These are phyloP conservation scores for Cerioporus squamosus DNA, from an alignment of 1,284 basidiomycete genomes.

Conservation along the genomic window DNA sequence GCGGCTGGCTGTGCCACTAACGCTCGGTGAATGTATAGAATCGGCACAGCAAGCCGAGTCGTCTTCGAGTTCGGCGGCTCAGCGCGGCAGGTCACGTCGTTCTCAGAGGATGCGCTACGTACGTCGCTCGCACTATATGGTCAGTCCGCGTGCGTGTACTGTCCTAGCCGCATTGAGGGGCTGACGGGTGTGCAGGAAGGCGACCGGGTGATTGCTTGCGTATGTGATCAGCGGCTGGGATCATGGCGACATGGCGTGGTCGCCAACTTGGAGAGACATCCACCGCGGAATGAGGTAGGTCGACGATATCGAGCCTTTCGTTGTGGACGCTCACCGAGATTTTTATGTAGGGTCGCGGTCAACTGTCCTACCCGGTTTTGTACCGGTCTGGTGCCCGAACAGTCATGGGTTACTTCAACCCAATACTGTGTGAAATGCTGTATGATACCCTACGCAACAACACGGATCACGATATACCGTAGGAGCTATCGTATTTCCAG, in stretches of 20 bases:
- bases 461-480: too few species aligned
- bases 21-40: too few species aligned
- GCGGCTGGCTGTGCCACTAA: too few species aligned
- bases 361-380: background rate
- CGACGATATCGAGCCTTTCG: background rate
- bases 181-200: background rate
- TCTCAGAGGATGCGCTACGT: background rate
- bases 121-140: background rate
- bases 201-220: conserved; percentile 3
- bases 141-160: background rate
- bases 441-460: conserved; percentile 6
- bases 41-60: too few species aligned
- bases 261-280: background rate
- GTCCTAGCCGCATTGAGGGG: too few species aligned
- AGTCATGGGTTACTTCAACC: conserved; percentile 4
- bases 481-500: too few species aligned
- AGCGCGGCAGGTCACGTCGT: too few species aligned
- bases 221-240: background rate
- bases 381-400: background rate
- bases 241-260: conserved; percentile 6
- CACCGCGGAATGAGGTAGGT: conserved; percentile 1
- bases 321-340: background rate
- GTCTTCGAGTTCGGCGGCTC: too few species aligned
- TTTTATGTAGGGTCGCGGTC: background rate
- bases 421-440: background rate